phyloP scores from a whole-genome alignment of 768 basidiomycete genomes.

The Leccinum uliginosum region DNA sequence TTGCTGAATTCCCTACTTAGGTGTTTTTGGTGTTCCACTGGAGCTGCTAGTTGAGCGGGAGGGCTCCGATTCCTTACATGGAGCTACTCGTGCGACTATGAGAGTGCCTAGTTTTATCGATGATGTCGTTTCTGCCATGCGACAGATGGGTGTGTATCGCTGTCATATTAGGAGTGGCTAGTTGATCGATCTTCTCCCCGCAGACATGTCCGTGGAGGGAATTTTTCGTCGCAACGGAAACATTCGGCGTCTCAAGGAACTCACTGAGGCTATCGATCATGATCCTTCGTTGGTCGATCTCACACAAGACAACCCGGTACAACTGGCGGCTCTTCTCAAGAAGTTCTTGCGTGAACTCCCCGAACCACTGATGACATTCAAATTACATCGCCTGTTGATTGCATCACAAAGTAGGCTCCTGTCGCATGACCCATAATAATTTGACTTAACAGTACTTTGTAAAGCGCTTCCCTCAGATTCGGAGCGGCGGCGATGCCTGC shows the following conservation, averaged over 20 bases:
- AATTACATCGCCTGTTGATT: conserved; percentile 84
- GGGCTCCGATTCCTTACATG: conserved; percentile 92
- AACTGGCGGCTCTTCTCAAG: conserved; percentile 93
- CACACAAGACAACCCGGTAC: conserved; percentile 92
- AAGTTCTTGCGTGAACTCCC: conserved; percentile 96
- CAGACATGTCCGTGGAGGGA: conserved; percentile 98
- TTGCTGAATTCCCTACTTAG: conserved; percentile 36
- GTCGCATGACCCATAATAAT: background rate
- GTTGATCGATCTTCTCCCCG: conserved; percentile 3
- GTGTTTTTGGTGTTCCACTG: conserved; percentile 90
- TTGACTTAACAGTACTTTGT: conserved; percentile 10
- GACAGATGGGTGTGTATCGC: conserved; percentile 84
- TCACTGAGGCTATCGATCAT: conserved; percentile 91
- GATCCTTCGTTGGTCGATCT: conserved; percentile 90
- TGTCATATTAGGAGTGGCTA: background rate
- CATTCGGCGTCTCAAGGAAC: conserved; percentile 86
- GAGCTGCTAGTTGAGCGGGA: conserved; percentile 91
- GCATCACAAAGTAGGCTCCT: conserved; percentile 75
- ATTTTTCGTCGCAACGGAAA: conserved; percentile 99
- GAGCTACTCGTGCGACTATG: conserved; percentile 78
- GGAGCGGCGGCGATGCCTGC: conserved; percentile 80
- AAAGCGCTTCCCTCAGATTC: conserved; percentile 67
- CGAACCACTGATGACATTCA: conserved; percentile 93
- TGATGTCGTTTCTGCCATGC: conserved; percentile 97
- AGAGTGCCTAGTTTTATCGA: conserved; percentile 97